Percentiles rank a stretch among this genome's conserved stretches.
These are phyloP conservation scores for Blastobotrys mokoenaii DNA, from an alignment of 805 yeast genomes.

Conservation along the genomic window DNA sequence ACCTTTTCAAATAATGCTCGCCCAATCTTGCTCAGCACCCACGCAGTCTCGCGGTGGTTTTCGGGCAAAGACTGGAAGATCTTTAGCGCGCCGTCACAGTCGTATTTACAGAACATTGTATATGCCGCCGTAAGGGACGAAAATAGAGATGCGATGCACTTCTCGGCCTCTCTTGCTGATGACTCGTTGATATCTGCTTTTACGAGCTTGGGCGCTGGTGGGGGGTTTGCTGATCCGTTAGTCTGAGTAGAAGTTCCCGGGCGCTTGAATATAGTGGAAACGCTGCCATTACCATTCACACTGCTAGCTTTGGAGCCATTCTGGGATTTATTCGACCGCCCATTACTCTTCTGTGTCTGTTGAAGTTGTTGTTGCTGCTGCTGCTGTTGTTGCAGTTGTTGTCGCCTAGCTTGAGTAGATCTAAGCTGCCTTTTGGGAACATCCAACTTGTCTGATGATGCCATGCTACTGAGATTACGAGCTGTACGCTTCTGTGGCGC, in stretches of 20 bases:
- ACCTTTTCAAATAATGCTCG: constrained; percentile 79
- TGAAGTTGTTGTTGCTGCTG: no score
- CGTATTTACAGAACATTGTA: constrained; percentile 54
- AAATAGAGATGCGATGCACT: constrained; percentile 38
- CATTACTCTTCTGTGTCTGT: no score
- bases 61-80: constrained; percentile 57
- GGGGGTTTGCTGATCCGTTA: no score
- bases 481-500: constrained; percentile 20
- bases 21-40: constrained; percentile 77
- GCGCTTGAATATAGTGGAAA: no score
- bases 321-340: not conserved
- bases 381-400: no score
- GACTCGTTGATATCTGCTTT: not conserved
- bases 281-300: not conserved
- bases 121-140: constrained; percentile 50
- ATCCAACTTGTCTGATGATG: not conserved
- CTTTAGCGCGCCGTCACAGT: constrained; percentile 73
- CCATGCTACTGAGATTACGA: constrained; percentile 5
- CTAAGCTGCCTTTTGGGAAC: not conserved
- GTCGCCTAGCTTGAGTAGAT: not conserved
- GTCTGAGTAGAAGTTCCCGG: no score
- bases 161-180: constrained; percentile 23
- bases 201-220: no score
- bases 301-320: not conserved
- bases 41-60: constrained; percentile 61